phyloP scores from a whole-genome alignment of 2,329 filamentous ascomycete species.

The Lachnellula hyalina region DNA sequence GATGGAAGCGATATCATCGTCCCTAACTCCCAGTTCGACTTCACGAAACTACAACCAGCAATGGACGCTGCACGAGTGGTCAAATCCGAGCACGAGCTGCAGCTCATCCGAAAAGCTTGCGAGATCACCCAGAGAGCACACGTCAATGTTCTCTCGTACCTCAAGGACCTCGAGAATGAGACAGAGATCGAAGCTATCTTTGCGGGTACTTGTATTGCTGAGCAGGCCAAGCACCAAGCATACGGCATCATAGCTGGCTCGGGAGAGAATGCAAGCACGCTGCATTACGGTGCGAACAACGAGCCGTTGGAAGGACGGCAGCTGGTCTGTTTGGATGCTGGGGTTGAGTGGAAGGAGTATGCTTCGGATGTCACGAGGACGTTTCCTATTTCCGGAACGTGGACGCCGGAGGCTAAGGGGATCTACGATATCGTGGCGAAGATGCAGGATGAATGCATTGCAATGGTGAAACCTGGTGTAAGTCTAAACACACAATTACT shows the following conservation, averaged over 20 bases:
- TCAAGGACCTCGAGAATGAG: slow-evolving; percentile 66
- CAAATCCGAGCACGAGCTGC: slow-evolving; percentile 83
- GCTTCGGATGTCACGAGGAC: slow-evolving; percentile 88
- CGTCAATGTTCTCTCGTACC: slow-evolving; percentile 59
- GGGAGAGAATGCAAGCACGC: slow-evolving; percentile 73
- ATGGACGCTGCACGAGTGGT: slow-evolving; percentile 77
- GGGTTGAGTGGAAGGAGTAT: slow-evolving; percentile 79
- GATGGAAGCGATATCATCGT: neutral
- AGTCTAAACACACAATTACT: neutral
- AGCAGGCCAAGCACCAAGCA: slow-evolving; percentile 70
- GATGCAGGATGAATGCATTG: slow-evolving; percentile 77
- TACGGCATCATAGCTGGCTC: slow-evolving; percentile 87
- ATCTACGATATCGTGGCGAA: slow-evolving; percentile 73
- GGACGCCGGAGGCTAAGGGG: slow-evolving; percentile 60
- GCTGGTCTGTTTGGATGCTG: slow-evolving; percentile 80
- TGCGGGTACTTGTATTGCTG: slow-evolving; percentile 63
- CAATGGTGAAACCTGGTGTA: slow-evolving; percentile 57
- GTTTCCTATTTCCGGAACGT: slow-evolving; percentile 69
- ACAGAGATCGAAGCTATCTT: slow-evolving; percentile 79
- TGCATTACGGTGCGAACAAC: slow-evolving; percentile 85
- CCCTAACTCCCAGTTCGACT: slow-evolving; percentile 39
- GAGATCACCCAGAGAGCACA: slow-evolving; percentile 75
- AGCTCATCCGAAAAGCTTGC: slow-evolving; percentile 75
- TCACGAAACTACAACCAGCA: slow-evolving; percentile 54
- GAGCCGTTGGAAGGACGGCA: slow-evolving; percentile 63